Evolutionary conservation across 495 filamentous ascomycete genomes (phyloP).

Genomic region (Podospora pseudopauciseta): DNA sequence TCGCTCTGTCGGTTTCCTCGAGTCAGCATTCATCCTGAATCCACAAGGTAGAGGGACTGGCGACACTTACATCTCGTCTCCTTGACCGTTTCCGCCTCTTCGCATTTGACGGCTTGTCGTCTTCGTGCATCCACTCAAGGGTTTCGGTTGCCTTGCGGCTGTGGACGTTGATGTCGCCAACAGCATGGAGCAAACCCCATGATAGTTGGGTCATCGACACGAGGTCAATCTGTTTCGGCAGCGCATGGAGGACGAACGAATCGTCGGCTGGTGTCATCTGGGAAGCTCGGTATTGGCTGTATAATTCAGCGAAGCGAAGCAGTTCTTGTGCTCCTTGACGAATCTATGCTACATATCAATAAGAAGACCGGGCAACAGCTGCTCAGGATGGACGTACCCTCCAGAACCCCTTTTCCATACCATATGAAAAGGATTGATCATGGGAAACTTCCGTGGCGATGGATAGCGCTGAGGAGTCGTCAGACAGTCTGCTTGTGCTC

Average conservation of each 20-base stretch:
- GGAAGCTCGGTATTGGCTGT: conserved; percentile 9
- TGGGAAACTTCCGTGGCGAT: neutral
- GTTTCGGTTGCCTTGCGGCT: conserved; percentile 8
- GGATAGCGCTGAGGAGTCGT: neutral
- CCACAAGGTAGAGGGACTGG: neutral
- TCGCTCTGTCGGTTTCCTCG: neutral
- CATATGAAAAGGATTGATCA: conserved; percentile 12
- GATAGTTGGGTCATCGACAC: conserved; percentile 24
- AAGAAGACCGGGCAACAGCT: neutral
- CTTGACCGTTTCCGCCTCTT: neutral
- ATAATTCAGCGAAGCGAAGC: conserved; percentile 17
- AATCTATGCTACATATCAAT: conserved; percentile 12
- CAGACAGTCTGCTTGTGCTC: neutral
- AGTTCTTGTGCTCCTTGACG: conserved; percentile 20
- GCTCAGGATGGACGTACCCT: conserved; percentile 10
- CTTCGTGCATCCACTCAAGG: neutral
- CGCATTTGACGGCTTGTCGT: neutral
- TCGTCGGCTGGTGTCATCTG: neutral
- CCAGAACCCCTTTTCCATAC: conserved; percentile 24
- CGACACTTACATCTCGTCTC: neutral
- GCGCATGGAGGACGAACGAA: neutral
- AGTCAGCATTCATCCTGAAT: neutral
- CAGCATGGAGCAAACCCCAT: conserved; percentile 21
- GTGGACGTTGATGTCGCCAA: conserved; percentile 19
- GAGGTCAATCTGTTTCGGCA: conserved; percentile 24